A percentile compares a stretch with the other conserved stretches of the same genome.
phyloP scores from a whole-genome alignment of 2,329 filamentous ascomycete genomes.

The Arthrobotrys entomopaga region DNA sequence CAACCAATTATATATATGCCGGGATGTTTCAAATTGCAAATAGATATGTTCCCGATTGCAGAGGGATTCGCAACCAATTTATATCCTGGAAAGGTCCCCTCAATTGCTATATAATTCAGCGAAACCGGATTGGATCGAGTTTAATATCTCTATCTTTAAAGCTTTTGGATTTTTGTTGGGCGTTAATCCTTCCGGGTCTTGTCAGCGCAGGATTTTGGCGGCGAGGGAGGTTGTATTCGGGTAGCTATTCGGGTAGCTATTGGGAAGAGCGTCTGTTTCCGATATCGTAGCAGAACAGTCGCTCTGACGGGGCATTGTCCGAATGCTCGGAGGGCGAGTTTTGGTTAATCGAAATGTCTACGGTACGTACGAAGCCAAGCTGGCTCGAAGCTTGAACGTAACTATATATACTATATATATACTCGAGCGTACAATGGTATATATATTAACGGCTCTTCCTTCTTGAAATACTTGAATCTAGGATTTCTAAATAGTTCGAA shows the following conservation, averaged over 20 bases:
- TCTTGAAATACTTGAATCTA: conserved; percentile 14
- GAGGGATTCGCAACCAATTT: conserved; percentile 1
- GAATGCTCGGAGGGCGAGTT: conserved; percentile 37
- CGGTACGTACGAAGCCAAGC: conserved; percentile 27
- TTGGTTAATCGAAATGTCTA: conserved; percentile 30
- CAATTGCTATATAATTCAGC: neutral
- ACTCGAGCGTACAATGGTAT: conserved; percentile 38
- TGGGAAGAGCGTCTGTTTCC: conserved; percentile 44
- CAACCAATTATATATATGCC: conserved; percentile 1
- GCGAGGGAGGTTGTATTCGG: conserved; percentile 5
- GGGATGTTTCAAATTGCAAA: no score
- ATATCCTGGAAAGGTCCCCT: neutral
- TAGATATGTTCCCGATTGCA: neutral
- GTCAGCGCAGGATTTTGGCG: conserved; percentile 27
- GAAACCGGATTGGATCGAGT: neutral
- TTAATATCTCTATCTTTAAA: no score
- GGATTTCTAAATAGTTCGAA: conserved; percentile 3
- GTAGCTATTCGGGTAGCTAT: conserved; percentile 9
- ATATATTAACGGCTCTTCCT: conserved; percentile 36
- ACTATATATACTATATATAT: conserved; percentile 48
- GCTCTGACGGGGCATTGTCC: conserved; percentile 52
- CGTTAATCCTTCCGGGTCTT: neutral
- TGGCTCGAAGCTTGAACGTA: conserved; percentile 35
- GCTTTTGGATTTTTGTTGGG: neutral
- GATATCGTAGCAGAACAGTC: conserved; percentile 37